Percentiles rank a stretch among this genome's conserved stretches.
These are phyloP conservation scores for Trametes elegans DNA, from an alignment of 768 basidiomycete species.

Conservation along the genomic window DNA sequence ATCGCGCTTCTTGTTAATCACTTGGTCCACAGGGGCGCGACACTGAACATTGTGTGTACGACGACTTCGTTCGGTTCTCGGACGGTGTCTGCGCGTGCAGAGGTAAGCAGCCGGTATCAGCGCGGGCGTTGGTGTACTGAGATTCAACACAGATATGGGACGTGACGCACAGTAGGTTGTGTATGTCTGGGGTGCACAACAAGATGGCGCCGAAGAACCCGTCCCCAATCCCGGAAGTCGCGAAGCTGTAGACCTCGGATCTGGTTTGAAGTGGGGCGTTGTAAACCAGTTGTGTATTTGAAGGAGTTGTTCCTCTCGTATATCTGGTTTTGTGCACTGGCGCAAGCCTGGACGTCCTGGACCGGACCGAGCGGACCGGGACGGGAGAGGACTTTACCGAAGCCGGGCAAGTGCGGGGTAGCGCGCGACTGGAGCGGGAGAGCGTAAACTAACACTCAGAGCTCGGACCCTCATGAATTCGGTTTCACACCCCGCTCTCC, in stretches of 20 bases:
- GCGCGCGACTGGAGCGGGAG: too few relatives aligned
- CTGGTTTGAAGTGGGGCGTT: too few relatives aligned
- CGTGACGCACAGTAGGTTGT: background rate
- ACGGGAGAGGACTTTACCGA: too few relatives aligned
- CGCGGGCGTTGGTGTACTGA: background rate
- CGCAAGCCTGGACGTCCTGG: too few relatives aligned
- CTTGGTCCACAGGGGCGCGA: constrained; percentile 1
- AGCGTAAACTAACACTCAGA: too few relatives aligned
- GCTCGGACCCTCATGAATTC: too few relatives aligned
- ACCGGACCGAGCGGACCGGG: too few relatives aligned
- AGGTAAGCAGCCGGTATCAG: background rate
- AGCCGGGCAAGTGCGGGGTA: too few relatives aligned
- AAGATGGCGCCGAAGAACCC: constrained; percentile 3
- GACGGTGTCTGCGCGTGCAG: background rate
- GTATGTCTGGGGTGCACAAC: constrained; percentile 2
- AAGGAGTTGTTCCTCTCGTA: too few relatives aligned
- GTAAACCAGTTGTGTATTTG: too few relatives aligned
- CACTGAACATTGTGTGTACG: background rate
- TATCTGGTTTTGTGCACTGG: too few relatives aligned
- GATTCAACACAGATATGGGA: constrained; percentile 1
- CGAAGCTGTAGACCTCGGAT: background rate
- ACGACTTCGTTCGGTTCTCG: constrained; percentile 6
- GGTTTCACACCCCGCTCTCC: too few relatives aligned
- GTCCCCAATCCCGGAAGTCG: background rate
- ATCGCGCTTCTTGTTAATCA: background rate